Base-by-base conservation (phyloP, 2,329 filamentous ascomycete species). In the Lecanicillium sp. region DNA sequence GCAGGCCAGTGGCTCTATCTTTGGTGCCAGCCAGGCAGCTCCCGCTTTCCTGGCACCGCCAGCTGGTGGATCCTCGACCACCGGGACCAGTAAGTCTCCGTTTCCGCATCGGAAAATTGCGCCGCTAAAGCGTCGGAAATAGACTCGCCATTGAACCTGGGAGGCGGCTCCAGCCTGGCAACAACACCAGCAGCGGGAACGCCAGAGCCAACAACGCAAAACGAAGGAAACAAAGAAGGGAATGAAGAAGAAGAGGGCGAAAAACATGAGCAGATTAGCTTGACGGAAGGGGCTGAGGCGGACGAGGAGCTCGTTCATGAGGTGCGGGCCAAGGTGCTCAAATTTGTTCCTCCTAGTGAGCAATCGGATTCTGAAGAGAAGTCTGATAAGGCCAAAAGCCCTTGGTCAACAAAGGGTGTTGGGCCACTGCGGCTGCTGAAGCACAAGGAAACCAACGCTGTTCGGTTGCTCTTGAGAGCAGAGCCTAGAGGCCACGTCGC, bases 401-500 rank as follows among this genome's bases (percentile, higher is more conserved):
- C 71, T 2, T 94, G 84, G 84, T 64, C 70, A 20, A 78, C 72
- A 1, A 75, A 82, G 55, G 86, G 85, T 32, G 65, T 85, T 7
- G 87, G 87, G 1, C 72, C 76, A 9, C 63, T 89, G 37, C 80
- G 83, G 29, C 56, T 94, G 12, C 67, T 94, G 44, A 82, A 83
- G 59, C 73, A 90, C 63, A 83, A 85, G 56, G 69, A 71, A 13
- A 85, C 78, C 1, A 76, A 74, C 15, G 69, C 72, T 19, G 73
- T 80, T 4, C 77, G 86, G 29, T 64, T 92, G 33, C 62, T 94
- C 15, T 63, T 89, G 45, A 78, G 86, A 35, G 76, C 77, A n/a
- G 83, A 88, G 46, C 84, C 85, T 1, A 73, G 79, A 45, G 86
- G 86, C 13, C 75, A 82, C 29, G 67, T 90, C 33, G 73, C 83